Conservation (phyloP, 805 yeast species). For the Barnettozyma siamensis region DNA sequence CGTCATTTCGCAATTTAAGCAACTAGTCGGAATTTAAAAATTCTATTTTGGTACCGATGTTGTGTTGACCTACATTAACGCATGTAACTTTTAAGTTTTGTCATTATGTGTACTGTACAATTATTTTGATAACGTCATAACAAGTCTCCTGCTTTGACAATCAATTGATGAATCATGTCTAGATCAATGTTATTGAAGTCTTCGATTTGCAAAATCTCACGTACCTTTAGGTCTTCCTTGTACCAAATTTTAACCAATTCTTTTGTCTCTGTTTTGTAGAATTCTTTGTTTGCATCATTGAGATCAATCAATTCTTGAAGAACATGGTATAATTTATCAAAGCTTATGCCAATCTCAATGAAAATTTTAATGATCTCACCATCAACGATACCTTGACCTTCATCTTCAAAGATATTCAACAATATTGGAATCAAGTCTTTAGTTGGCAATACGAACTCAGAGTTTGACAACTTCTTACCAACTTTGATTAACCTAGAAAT, state of each 20-base stretch:
- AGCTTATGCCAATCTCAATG: slow-evolving; percentile 55
- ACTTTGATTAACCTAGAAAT: slow-evolving; percentile 30
- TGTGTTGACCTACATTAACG: too few species aligned
- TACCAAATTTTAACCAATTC: slow-evolving; percentile 67
- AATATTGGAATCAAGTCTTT: slow-evolving; percentile 62
- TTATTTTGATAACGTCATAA: background rate
- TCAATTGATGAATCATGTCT: slow-evolving; percentile 9
- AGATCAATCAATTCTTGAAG: slow-evolving; percentile 60
- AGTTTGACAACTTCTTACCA: slow-evolving; percentile 59
- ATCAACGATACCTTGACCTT: slow-evolving; percentile 31
- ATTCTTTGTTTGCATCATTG: slow-evolving; percentile 43
- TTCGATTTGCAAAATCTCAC: slow-evolving; percentile 40
- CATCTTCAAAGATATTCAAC: slow-evolving; percentile 43
- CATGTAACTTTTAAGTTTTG: too few species aligned
- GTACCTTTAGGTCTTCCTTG: slow-evolving; percentile 52
- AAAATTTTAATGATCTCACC: slow-evolving; percentile 62
- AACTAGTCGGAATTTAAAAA: too few species aligned
- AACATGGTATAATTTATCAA: slow-evolving; percentile 59
- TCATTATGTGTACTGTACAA: background rate
- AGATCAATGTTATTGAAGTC: slow-evolving; percentile 30
- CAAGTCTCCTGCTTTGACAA: slow-evolving; percentile 10
- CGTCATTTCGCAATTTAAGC: too few species aligned
- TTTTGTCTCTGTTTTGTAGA: slow-evolving; percentile 53
- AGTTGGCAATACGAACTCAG: slow-evolving; percentile 78
- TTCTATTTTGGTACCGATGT: too few species aligned